phyloP scores from a whole-genome alignment of 2,329 filamentous ascomycete species.

The Hypoxylon sp. region DNA sequence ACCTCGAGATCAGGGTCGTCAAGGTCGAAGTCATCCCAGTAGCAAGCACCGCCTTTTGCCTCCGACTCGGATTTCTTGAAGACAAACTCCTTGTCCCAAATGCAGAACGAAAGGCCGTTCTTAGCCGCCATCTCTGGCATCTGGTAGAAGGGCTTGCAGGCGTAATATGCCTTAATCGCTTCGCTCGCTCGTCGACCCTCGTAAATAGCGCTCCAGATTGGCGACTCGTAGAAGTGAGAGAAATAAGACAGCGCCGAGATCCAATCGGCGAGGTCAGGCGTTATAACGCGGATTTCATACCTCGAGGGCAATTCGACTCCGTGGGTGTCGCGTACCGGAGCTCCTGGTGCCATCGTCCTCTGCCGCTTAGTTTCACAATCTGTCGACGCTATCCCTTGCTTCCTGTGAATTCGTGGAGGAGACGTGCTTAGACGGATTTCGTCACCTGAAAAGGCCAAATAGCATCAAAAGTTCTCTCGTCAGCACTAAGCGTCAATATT shows the following conservation, averaged over 20 bases:
- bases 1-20: slow-evolving; percentile 43
- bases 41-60: slow-evolving; percentile 42
- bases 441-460: slow-evolving; percentile 3
- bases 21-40: slow-evolving; percentile 48
- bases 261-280: slow-evolving; percentile 38
- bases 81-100: slow-evolving; percentile 48
- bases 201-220: slow-evolving; percentile 40
- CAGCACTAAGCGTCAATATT: slow-evolving; percentile 13
- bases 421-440: not conserved
- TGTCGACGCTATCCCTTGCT: not conserved
- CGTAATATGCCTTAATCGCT: slow-evolving; percentile 33
- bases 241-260: slow-evolving; percentile 39
- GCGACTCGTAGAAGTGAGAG: slow-evolving; percentile 38
- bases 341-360: slow-evolving; percentile 37
- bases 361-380: slow-evolving; percentile 1
- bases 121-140: slow-evolving; percentile 39
- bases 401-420: not conserved
- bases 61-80: slow-evolving; percentile 45
- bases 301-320: slow-evolving; percentile 40
- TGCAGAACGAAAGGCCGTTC: slow-evolving; percentile 47
- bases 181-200: slow-evolving; percentile 34
- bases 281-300: slow-evolving; percentile 45
- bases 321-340: slow-evolving; percentile 37
- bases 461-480: slow-evolving; percentile 10
- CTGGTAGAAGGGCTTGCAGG: slow-evolving; percentile 39